A percentile compares a stretch with the other conserved stretches of the same genome.
phyloP scores from a whole-genome alignment of 1,139 yeast species.

The Magnusiomyces fungicola region DNA sequence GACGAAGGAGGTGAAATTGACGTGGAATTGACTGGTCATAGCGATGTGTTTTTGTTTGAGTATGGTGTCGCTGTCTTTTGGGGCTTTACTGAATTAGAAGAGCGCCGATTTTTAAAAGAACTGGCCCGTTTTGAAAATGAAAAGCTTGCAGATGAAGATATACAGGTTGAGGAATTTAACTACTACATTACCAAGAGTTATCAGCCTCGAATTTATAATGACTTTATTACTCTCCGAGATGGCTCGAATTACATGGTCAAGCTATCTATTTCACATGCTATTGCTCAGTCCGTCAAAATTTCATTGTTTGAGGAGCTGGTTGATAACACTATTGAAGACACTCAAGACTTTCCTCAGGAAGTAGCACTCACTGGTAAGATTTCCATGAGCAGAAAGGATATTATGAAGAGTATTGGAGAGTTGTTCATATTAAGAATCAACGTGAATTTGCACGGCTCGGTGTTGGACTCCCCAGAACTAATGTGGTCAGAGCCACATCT shows the following conservation, averaged over 20 bases:
- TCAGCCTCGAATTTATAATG: slow-evolving; percentile 92
- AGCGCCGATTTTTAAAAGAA: slow-evolving; percentile 72
- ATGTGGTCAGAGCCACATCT: slow-evolving; percentile 99
- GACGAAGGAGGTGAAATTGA: slow-evolving; percentile 95
- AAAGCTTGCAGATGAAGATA: slow-evolving; percentile 81
- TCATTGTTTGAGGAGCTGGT: slow-evolving; percentile 92
- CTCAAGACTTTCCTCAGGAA: slow-evolving; percentile 94
- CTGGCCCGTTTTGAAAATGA: slow-evolving; percentile 85
- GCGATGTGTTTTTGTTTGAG: slow-evolving; percentile 82
- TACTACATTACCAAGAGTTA: slow-evolving; percentile 88
- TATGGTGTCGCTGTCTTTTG: slow-evolving; percentile 93
- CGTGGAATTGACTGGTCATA: slow-evolving; percentile 59
- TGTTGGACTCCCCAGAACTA: slow-evolving; percentile 89
- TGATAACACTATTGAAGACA: slow-evolving; percentile 92
- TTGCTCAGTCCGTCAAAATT: slow-evolving; percentile 88
- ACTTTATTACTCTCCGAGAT: slow-evolving; percentile 85
- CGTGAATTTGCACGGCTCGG: slow-evolving; percentile 89
- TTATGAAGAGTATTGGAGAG: slow-evolving; percentile 95
- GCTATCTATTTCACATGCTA: slow-evolving; percentile 81
- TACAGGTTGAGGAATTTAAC: slow-evolving; percentile 89
- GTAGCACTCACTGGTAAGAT: slow-evolving; percentile 93
- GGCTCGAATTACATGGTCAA: slow-evolving; percentile 87
- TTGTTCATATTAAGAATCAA: slow-evolving; percentile 75
- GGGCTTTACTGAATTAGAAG: slow-evolving; percentile 87
- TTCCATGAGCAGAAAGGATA: slow-evolving; percentile 86